phyloP scores from a whole-genome alignment of 108 stramenopile species.

The Nitzschia inconspicua region DNA sequence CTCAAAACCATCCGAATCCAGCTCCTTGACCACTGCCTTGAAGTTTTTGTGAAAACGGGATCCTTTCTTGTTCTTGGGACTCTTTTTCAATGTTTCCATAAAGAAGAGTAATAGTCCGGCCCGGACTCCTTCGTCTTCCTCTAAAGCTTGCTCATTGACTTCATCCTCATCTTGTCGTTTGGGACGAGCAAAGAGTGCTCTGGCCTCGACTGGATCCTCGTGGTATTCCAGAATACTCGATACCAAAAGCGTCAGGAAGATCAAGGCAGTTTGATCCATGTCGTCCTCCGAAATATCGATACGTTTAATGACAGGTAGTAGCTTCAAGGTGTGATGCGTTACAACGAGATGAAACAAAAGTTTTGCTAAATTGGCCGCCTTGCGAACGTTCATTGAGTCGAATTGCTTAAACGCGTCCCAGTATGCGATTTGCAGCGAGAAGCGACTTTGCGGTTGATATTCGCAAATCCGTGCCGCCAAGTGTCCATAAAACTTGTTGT shows the following conservation, averaged over 20 bases:
- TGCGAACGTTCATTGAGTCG: conserved; percentile 62
- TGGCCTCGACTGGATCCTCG: conserved; percentile 40
- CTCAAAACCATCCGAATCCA: conserved; percentile 46
- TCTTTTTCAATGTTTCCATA: conserved; percentile 72
- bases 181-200: conserved; percentile 43
- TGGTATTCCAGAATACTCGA: conserved; percentile 66
- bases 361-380: conserved; percentile 88
- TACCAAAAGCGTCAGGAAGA: conserved; percentile 78
- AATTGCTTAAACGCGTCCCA: conserved; percentile 95
- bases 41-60: conserved; percentile 69
- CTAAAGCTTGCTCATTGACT: conserved; percentile 5
- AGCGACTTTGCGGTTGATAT: conserved; percentile 83
- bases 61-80: conserved; percentile 80
- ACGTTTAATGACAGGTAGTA: conserved; percentile 73
- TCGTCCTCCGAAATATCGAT: conserved; percentile 72
- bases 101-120: conserved; percentile 79
- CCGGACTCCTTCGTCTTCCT: conserved; percentile 41
- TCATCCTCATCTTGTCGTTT: conserved; percentile 25
- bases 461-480: conserved; percentile 89
- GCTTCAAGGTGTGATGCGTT: conserved; percentile 46
- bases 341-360: conserved; percentile 82
- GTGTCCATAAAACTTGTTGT: conserved; percentile 93
- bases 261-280: conserved; percentile 59
- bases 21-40: conserved; percentile 68
- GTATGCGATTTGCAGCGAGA: conserved; percentile 90